These are phyloP conservation scores for Oleoguttula mirabilis DNA, from an alignment of 495 filamentous ascomycete genomes.

Conservation along the genomic window DNA sequence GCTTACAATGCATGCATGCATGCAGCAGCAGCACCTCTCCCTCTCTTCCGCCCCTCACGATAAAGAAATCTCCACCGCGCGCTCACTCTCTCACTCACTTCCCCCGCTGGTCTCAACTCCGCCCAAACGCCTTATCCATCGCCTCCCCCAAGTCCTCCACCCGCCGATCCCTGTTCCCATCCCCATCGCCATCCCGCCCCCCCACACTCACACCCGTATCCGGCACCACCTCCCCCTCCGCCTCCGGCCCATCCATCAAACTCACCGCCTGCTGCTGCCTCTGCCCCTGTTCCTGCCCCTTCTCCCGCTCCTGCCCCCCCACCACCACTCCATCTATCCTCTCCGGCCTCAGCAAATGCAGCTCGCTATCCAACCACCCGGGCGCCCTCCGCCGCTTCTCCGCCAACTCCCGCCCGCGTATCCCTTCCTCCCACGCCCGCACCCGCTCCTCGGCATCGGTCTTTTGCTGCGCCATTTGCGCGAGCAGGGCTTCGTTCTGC, in stretches of 20 bases:
- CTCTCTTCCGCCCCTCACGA: background rate
- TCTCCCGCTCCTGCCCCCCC: slow-evolving; percentile 35
- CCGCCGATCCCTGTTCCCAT: slow-evolving; percentile 27
- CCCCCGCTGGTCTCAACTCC: slow-evolving; percentile 25
- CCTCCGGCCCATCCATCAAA: background rate
- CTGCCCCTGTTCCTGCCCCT: slow-evolving; percentile 30
- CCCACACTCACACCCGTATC: too few species aligned
- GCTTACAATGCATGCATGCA: too few species aligned
- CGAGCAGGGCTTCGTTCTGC: slow-evolving; percentile 61
- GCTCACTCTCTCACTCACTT: background rate
- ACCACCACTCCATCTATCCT: slow-evolving; percentile 27
- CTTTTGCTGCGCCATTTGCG: slow-evolving; percentile 56
- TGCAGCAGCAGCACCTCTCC: background rate
- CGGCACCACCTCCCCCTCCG: background rate
- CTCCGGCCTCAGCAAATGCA: slow-evolving; percentile 68
- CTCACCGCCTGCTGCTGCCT: slow-evolving; percentile 28
- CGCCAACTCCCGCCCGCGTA: slow-evolving; percentile 65
- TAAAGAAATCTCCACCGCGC: too few species aligned
- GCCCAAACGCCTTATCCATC: slow-evolving; percentile 81
- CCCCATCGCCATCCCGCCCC: too few species aligned
- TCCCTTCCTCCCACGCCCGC: slow-evolving; percentile 54
- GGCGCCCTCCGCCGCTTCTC: slow-evolving; percentile 88
- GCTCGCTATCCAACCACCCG: slow-evolving; percentile 86
- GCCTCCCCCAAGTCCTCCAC: slow-evolving; percentile 47
- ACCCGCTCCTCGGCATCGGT: slow-evolving; percentile 53